Percentiles rank a stretch among this genome's conserved stretches.
Conservation (phyloP, 345 rosid genomes). For the Syzygium oleosum region DNA sequence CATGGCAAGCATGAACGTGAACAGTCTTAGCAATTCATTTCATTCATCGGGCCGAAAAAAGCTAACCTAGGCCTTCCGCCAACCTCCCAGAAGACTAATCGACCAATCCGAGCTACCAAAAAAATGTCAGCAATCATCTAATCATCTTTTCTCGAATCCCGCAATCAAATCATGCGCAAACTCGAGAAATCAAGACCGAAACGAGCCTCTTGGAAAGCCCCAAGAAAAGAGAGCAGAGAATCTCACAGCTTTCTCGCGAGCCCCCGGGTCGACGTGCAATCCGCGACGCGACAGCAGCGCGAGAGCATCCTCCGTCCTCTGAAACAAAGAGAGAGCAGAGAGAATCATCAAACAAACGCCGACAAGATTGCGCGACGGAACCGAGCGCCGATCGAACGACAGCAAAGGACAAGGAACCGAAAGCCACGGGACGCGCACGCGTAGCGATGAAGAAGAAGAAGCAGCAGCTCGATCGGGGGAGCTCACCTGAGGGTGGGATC, state of each 20-base stretch:
- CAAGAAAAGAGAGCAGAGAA: not conserved
- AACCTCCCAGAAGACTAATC: not conserved
- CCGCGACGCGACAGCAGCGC: constrained; percentile 49
- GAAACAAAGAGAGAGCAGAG: not conserved
- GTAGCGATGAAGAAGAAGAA: not conserved
- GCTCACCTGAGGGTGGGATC: constrained; percentile 56
- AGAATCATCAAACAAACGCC: not conserved
- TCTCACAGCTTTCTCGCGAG: constrained; percentile 93
- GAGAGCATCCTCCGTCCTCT: constrained; percentile 34
- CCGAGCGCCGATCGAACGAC: not conserved
- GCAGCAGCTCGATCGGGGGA: not conserved
- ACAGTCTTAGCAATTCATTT: not conserved
- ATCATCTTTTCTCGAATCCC: not conserved
- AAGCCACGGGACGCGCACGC: not conserved
- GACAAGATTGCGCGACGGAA: not conserved
- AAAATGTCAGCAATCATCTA: not conserved
- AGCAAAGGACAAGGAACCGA: not conserved
- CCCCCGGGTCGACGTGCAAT: constrained; percentile 65
- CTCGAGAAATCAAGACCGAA: not conserved
- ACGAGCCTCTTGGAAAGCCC: not conserved
- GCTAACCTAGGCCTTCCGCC: not conserved
- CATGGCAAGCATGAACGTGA: not conserved
- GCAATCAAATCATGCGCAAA: not conserved
- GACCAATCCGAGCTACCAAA: not conserved
- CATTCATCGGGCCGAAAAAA: not conserved